Percentiles rank a stretch among this genome's conserved stretches.
Conservation (phyloP, 495 filamentous ascomycete species). For the Sabuloglossum arenarium region DNA sequence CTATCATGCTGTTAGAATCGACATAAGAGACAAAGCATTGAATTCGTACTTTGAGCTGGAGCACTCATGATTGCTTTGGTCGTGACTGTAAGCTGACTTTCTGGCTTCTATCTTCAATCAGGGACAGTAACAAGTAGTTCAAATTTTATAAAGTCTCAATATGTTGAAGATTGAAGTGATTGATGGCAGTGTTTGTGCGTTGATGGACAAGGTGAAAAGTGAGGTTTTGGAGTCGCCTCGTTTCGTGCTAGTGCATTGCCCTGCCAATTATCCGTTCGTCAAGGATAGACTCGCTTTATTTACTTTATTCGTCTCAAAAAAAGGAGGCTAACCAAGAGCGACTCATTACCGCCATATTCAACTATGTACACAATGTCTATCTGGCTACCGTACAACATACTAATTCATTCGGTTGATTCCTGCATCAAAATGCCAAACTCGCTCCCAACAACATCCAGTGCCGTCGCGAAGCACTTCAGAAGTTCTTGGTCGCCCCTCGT, state of each 20-base stretch:
- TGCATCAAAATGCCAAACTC: constrained; percentile 30
- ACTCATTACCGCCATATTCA: not conserved
- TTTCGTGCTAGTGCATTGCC: not conserved
- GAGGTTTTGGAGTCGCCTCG: not conserved
- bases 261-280: not conserved
- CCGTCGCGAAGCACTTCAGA: constrained; percentile 30
- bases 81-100: not conserved
- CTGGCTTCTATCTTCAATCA: not conserved
- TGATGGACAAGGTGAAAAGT: not conserved
- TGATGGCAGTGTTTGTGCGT: not conserved
- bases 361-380: too few species aligned
- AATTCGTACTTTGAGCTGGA: constrained; percentile 46
- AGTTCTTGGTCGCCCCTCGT: constrained; percentile 45
- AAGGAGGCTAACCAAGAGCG: not conserved
- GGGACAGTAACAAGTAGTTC: not conserved
- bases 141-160: not conserved
- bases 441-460: constrained; percentile 42
- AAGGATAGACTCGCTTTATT: not conserved
- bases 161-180: not conserved
- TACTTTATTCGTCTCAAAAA: not conserved
- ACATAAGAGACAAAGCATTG: not conserved
- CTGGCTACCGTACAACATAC: too few species aligned
- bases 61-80: constrained; percentile 31
- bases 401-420: too few species aligned
- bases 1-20: not conserved